Evolutionary conservation across 176 grass and related monocot species (phyloP).

Genomic region (Areca catechu): DNA sequence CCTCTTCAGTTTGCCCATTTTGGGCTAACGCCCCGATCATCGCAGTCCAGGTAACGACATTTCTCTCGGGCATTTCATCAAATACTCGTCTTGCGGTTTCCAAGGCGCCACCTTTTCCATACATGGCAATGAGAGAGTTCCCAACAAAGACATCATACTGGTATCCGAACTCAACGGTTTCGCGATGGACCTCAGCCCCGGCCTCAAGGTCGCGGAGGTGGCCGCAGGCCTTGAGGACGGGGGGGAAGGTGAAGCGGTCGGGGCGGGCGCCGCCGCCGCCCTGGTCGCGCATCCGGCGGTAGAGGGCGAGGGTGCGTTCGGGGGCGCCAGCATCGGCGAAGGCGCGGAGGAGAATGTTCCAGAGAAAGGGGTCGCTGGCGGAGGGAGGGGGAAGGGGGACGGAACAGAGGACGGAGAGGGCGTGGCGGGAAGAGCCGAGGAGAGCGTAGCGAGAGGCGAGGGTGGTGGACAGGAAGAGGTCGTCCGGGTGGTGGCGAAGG

Average conservation of each 20-base stretch:
- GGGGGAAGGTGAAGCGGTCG: conserved; percentile 21
- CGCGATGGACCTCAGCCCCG: conserved; percentile 1
- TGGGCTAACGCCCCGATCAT: conserved; percentile 12
- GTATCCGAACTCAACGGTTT: conserved; percentile 4
- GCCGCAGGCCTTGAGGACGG: conserved; percentile 18
- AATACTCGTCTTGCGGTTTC: conserved; percentile 12
- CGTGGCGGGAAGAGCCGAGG: neutral
- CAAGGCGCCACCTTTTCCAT: conserved; percentile 3
- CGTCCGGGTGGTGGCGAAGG: conserved; percentile 12
- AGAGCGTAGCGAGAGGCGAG: conserved; percentile 13
- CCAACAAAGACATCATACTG: conserved; percentile 12
- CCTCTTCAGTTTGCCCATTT: conserved; percentile 8
- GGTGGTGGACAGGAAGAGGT: conserved; percentile 6
- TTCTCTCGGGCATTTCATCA: conserved; percentile 18
- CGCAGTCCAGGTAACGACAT: conserved; percentile 20
- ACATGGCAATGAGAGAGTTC: conserved; percentile 24
- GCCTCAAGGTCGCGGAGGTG: conserved; percentile 10
- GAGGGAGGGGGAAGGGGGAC: conserved; percentile 12
- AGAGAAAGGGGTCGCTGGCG: neutral
- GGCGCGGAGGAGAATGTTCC: conserved; percentile 16
- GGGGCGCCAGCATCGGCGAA: conserved; percentile 2
- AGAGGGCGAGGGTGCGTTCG: conserved; percentile 3
- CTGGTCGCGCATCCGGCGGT: conserved; percentile 9
- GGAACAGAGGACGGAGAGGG: conserved; percentile 21
- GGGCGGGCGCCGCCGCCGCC: neutral